Base-by-base conservation (phyloP, 257 asterid genomes). In the Nicotiana undulata region DNA sequence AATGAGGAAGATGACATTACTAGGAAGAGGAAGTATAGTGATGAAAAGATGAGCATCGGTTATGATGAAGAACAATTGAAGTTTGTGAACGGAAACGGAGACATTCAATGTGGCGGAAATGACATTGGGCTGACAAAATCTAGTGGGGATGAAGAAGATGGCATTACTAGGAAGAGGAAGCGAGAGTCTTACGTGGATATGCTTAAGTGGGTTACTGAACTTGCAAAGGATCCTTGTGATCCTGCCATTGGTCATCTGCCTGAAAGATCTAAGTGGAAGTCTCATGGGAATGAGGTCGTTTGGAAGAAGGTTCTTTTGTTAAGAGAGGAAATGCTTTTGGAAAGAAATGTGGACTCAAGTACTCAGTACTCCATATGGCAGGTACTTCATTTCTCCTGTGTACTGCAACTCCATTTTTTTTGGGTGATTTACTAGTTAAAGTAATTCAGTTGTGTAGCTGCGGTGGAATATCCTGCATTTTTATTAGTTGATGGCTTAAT, bases 271-370 rank as follows among this genome's bases (percentile, higher is more conserved):
- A 91, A 88, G 83, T 96, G 99, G 99, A 96, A 91, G 84, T 24
- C 53, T 74, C 85, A 87, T 61, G 90, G 94, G 46, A 80, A 46
- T 75, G 94, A 94, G 63, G 67, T 79, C 80, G 77, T 70, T 17
- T 94, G 98, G 98, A 96, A 92, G 89, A 92, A 89, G 88, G 80
- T 88, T 86, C 85, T 96, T 78, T 63, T 82, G 86, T 88, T 83
- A 85, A 95, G 97, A 68, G 91, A 88, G 72, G 86, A 81, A 20
- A 83, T 91, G 95, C 85, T 82, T 76, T 79, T 80, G 86, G 84
- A 84, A 79, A 83, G 76, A 86, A 85, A 89, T 77, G 83, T 56
- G 3, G 92, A 89, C 85, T 75, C 88, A 51, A 85, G 84, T 83
- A 79, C 89, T 63, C 90, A 85, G 18, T 86, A 84, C 34, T 65